Evolutionary conservation across 148 eudicot genomes (phyloP).

Genomic region (Diospyros lotus): DNA sequence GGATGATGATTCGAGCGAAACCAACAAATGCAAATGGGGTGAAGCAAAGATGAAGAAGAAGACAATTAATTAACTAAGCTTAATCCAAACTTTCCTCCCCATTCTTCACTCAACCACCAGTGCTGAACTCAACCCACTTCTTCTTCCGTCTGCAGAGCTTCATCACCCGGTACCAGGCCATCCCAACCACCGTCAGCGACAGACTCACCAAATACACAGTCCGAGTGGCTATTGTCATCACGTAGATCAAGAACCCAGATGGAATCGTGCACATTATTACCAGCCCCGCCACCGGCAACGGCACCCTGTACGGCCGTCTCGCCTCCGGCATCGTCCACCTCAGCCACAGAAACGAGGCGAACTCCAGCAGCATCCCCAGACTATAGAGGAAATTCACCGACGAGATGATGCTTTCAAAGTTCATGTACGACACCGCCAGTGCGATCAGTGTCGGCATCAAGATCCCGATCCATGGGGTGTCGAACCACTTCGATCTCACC

Average conservation of each 20-base stretch:
- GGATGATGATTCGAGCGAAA: too few species aligned
- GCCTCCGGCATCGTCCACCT: conserved; percentile 16
- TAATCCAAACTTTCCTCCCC: conserved; percentile 5
- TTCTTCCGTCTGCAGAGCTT: conserved; percentile 27
- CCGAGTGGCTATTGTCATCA: conserved; percentile 36
- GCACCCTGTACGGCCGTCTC: conserved; percentile 42
- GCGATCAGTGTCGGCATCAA: conserved; percentile 7
- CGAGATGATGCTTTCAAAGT: conserved; percentile 13
- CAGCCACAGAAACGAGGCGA: conserved; percentile 14
- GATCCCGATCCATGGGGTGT: conserved; percentile 25
- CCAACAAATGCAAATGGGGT: too few species aligned
- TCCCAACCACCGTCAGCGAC: conserved; percentile 31
- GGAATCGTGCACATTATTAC: conserved; percentile 50
- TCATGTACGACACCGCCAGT: conserved; percentile 10
- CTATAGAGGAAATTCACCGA: conserved; percentile 21
- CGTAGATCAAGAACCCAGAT: conserved; percentile 39
- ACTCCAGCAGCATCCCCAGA: conserved; percentile 28
- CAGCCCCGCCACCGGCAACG: conserved; percentile 32
- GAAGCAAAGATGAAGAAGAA: too few species aligned
- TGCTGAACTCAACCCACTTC: conserved; percentile 26
- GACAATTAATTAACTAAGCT: too few species aligned
- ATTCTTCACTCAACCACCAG: conserved; percentile 9
- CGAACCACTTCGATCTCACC: conserved; percentile 17
- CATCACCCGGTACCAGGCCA: conserved; percentile 43
- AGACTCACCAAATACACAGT: conserved; percentile 34